These are phyloP conservation scores for Penicillium psychrosexuale DNA, from an alignment of 2,329 filamentous ascomycete genomes.

Conservation along the genomic window DNA sequence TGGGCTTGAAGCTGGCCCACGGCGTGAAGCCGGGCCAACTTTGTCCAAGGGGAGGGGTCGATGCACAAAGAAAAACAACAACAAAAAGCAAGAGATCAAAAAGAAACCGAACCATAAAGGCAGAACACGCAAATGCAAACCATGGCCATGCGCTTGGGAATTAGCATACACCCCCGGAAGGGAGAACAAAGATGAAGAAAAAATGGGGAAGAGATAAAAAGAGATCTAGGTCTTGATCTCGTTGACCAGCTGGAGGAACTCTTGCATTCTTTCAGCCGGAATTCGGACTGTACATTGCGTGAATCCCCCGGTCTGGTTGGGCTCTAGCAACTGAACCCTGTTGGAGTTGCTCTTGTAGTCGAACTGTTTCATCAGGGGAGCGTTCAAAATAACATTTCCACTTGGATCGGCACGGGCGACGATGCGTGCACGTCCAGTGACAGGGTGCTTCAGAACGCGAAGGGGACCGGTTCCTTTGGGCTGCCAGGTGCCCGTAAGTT, in stretches of 20 bases:
- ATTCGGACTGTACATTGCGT: constrained; percentile 73
- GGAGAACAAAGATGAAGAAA: not conserved
- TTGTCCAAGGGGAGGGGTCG: not conserved
- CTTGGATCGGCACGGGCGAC: constrained; percentile 72
- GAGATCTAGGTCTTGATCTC: constrained; percentile 19
- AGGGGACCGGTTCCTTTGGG: constrained; percentile 69
- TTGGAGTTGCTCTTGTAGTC: constrained; percentile 57
- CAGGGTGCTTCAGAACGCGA: constrained; percentile 70
- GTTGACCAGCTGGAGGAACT: constrained; percentile 15
- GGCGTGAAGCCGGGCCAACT: not conserved
- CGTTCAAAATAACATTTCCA: constrained; percentile 72
- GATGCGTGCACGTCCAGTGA: constrained; percentile 63
- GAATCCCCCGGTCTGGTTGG: constrained; percentile 57
- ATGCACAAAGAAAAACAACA: not conserved
- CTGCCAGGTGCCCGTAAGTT: constrained; percentile 58
- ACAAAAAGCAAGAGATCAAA: not conserved
- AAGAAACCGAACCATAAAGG: not conserved
- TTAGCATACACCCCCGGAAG: constrained; percentile 6
- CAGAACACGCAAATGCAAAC: constrained; percentile 4
- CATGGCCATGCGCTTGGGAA: constrained; percentile 6
- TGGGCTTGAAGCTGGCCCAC: not conserved
- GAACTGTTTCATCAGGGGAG: constrained; percentile 58
- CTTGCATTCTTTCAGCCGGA: constrained; percentile 6
- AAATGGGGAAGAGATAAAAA: not conserved
- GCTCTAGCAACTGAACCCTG: constrained; percentile 46